Base-by-base conservation (phyloP, 352 stramenopile genomes). In the Pythium vanterpoolii region DNA sequence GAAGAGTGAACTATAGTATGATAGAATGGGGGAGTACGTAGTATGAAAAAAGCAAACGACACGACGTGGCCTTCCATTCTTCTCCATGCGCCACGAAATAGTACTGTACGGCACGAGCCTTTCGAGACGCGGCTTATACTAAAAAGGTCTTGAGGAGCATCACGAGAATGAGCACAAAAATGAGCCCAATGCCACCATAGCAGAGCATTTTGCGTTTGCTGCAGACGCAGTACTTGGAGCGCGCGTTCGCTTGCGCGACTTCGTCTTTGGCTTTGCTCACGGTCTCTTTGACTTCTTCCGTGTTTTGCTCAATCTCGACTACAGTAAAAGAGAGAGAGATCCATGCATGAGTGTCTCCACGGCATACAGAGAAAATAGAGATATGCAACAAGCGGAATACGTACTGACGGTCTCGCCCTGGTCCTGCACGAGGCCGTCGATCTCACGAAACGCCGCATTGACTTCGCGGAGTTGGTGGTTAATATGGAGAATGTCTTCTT, bases 401-500 rank as follows among this genome's bases (percentile, higher is more conserved):
- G 55, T 60, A 86, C 76, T 56, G 31, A 95, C 68, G 31, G 69
- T 72, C 62, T 95, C 86, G 52, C 79, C 79, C 66, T 95, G 86
- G 54, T 93, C 86, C 52, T 92, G 69, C n/a, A 95, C 67, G 14
- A 95, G 75, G 5, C 75, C 83, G 38, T 93, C 86, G 30, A 95
- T 89, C 72, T 95, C 86, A 38, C 86, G 68, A 65, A 92, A 95
- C 11, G 86, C 83, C 7, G 86, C 83, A 47, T 95, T 95, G 26
- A 95, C 85, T 60, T 95, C 86, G 0, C 82, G 74, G 27, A 95
- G 66, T 55, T 95, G 84, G 54, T 93, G 83, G 66, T 93, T 93
- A 62, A 95, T 95, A 51, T 93, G 85, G 56, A 95, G 75, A 45
- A 95, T 95, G 44, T 95, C 86, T 26, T 95, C 79, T 57, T 95